Evolutionary conservation across 768 basidiomycete genomes (phyloP), one percentile per base, ranked within the genome.

Genomic region (Suillus clintonianus): DNA sequence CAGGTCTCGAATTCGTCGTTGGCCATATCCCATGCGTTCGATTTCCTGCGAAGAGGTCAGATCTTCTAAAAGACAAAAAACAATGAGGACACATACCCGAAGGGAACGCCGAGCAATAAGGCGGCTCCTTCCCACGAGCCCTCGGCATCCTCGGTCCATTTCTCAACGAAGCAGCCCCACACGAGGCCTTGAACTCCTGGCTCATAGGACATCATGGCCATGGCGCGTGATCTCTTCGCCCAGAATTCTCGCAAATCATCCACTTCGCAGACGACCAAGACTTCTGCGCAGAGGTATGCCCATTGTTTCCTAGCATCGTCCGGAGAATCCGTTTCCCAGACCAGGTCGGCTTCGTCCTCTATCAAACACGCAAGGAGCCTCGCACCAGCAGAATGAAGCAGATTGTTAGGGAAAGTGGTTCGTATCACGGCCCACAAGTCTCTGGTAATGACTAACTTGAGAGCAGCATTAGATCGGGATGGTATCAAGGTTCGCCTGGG

Each of bases 201-300:
- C 5, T 76, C 79, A 74, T 80, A 83, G 39, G 68, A 36, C 75
- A 68, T 67, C 24, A 57, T 45, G 7, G 65, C 62, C 64, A 64
- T 60, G 27, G 74, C 75, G 67, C 62, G 61, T 22, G 67, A 63
- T 43, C 69, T 64, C 55, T 62, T 66, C 42, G 59, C 50, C 87
- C 88, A 89, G 71, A 91, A 91, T 34, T 72, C 78, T 59, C 78
- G 75, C 64, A 89, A 65, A n/a, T 78, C 74, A 8, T 82, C 78
- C 4, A 73, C 66, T 56, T 86, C 84, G 62, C 84, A 85, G 22
- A 81, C 72, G 10, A 80, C 73, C 36, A 85, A 64, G 8, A 83
- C 79, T 59, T 89, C 87, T 11, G 86, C 81, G 63, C 86, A 89
- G 0, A 92, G 71, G 17, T 70, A 75, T 2, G 85, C 82, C 91